Evolutionary conservation across 805 yeast genomes (phyloP).

Genomic region (Barnettozyma sucrosica): DNA sequence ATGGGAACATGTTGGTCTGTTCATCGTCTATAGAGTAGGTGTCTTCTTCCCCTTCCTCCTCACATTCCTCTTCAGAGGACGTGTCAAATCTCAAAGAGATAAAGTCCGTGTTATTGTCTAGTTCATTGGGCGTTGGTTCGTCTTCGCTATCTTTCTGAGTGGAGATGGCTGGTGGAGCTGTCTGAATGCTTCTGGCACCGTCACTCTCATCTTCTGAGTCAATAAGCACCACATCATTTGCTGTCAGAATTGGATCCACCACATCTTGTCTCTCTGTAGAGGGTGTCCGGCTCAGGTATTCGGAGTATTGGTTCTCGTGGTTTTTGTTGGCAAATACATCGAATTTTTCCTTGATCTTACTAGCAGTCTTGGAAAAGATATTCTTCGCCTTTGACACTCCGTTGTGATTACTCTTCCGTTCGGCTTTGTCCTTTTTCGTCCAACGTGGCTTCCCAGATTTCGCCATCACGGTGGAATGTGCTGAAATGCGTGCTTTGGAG

Average conservation of each 20-base stretch:
- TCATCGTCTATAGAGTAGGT: constrained; percentile 26
- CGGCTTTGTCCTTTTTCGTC: background rate
- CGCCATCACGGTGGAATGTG: background rate
- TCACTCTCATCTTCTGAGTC: constrained; percentile 11
- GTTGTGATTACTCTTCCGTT: background rate
- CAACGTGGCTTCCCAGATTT: background rate
- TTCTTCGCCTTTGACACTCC: constrained; percentile 9
- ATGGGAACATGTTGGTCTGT: constrained; percentile 13
- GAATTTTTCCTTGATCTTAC: constrained; percentile 15
- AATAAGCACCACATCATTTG: constrained; percentile 3
- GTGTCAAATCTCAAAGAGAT: constrained; percentile 34
- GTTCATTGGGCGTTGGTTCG: constrained; percentile 20
- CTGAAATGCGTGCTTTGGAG: background rate
- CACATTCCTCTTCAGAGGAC: constrained; percentile 24
- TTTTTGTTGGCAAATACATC: constrained; percentile 21
- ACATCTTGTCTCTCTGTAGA: constrained; percentile 8
- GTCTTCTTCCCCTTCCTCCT: constrained; percentile 20
- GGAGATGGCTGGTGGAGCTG: background rate
- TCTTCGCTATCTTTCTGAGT: background rate
- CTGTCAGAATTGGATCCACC: constrained; percentile 1
- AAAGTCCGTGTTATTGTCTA: constrained; percentile 36
- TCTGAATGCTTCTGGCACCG: constrained; percentile 3
- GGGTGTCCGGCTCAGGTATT: background rate
- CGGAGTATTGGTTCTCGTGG: constrained; percentile 22
- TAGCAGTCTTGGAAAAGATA: constrained; percentile 10